Conservation (phyloP, 2,329 filamentous ascomycete species). For the Ceratocystis albifundus region DNA sequence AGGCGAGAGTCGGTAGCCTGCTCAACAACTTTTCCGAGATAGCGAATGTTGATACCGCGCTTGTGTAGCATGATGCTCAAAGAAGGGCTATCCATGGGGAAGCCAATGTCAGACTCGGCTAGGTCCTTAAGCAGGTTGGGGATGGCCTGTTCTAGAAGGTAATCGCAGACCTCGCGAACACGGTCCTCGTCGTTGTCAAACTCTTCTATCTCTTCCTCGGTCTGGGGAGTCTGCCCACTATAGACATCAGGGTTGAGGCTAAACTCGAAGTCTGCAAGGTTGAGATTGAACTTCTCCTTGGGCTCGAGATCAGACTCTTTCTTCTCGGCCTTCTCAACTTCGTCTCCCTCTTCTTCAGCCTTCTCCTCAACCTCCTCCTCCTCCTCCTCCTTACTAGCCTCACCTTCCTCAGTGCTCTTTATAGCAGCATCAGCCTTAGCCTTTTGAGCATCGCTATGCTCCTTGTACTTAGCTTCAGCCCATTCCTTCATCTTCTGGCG, state of each 20-base stretch:
- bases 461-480: conserved; percentile 55
- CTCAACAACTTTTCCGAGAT: conserved; percentile 73
- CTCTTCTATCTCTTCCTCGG: conserved; percentile 76
- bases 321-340: conserved; percentile 25
- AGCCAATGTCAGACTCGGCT: conserved; percentile 83
- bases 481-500: conserved; percentile 81
- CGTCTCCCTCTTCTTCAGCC: conserved; percentile 23
- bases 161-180: conserved; percentile 71
- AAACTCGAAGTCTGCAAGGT: conserved; percentile 78
- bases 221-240: conserved; percentile 82
- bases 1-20: conserved; percentile 57
- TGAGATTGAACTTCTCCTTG: conserved; percentile 43
- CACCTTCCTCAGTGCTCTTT: conserved; percentile 28
- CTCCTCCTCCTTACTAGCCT: conserved; percentile 32
- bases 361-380: conserved; percentile 28
- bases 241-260: conserved; percentile 90
- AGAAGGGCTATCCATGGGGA: conserved; percentile 96
- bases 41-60: conserved; percentile 92
- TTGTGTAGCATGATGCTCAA: conserved; percentile 83
- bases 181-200: conserved; percentile 76
- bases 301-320: conserved; percentile 38
- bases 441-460: conserved; percentile 30
- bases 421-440: conserved; percentile 27
- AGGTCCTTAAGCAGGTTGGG: conserved; percentile 80
- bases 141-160: conserved; percentile 64